phyloP scores from a whole-genome alignment of 441 rosid genomes.

The Sinapis alba region DNA sequence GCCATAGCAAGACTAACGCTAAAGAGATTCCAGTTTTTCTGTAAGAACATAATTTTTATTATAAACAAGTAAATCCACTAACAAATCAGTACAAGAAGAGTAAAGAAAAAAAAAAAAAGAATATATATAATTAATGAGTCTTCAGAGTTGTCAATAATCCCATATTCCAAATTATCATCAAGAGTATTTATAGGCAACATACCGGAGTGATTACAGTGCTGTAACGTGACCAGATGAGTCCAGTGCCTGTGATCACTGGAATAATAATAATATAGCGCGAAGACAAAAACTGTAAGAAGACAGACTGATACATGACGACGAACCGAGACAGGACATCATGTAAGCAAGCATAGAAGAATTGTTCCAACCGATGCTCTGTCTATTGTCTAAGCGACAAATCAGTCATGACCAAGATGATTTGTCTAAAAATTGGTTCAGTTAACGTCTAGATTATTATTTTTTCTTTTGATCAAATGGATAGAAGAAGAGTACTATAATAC shows the following conservation, averaged over 20 bases:
- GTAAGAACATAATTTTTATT: slow-evolving; percentile 29
- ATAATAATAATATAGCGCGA: slow-evolving; percentile 24
- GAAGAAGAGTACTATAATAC: slow-evolving; percentile 40
- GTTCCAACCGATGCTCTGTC: no score
- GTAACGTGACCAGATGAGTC: slow-evolving; percentile 90
- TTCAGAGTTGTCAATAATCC: neutral
- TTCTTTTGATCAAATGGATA: no score
- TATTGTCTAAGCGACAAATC: no score
- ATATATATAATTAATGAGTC: slow-evolving; percentile 1
- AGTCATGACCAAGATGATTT: no score
- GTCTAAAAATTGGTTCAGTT: no score
- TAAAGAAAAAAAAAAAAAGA: neutral
- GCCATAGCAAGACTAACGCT: slow-evolving; percentile 88
- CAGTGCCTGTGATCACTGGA: slow-evolving; percentile 79
- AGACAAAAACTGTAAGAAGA: slow-evolving; percentile 25
- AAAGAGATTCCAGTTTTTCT: slow-evolving; percentile 95
- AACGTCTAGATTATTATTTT: no score
- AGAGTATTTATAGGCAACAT: slow-evolving; percentile 29
- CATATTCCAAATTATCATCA: neutral
- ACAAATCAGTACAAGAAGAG: slow-evolving; percentile 4
- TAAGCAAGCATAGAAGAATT: neutral
- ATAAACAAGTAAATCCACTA: neutral
- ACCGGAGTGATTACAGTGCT: slow-evolving; percentile 90
- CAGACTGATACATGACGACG: neutral
- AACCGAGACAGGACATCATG: neutral